Evolutionary conservation across 805 yeast species (phyloP), one percentile per base, ranked within the genome.

Genomic region (Blastobotrys chiropterorum): DNA sequence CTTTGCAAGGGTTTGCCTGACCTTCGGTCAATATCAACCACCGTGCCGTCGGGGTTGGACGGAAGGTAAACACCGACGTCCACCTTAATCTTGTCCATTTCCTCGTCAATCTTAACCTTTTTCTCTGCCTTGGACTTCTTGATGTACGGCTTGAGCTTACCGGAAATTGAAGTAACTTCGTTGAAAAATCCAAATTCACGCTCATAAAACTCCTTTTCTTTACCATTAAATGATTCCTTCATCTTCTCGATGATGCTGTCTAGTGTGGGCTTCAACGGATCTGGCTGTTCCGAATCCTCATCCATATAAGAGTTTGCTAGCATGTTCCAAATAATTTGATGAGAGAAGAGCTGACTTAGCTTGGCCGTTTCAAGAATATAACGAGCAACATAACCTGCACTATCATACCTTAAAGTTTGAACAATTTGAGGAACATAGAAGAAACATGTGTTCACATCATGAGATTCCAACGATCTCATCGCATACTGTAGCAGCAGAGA

Each of bases 381-480:
- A 59, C 89, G 78, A 60, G 87, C 89, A 44, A 92, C 95, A 61
- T 89, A 90, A 0, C 97, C 98, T 44, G 79, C 72, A 8, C 69
- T 68, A 65, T 94, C 99, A 65, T 83, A 84, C 57, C 98, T 78
- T 59, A 94, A 75, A 56, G 88, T 78, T 70, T 94, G 99, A 17
- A 94, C 99, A 67, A 94, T 89, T 67, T 94, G 99, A 1, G 99
- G 99, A 49, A 94, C 98, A 63, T 95, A 94, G 67, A 95, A 94
- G 72, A 95, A 94, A 0, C 97, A 88, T 56, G 85, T 71, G 60
- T 86, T 85, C 38, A 88, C 89, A 62, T 89, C 96, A 62, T 88
- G 95, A 17, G 82, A 76, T 66, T 90, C 97, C 56, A 94, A 72
- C 0, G 97, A 86, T 59, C 95, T 77, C 85, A 92, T 85, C 13